phyloP scores from a whole-genome alignment of 208 protist species.

The Lotmaria passim region DNA sequence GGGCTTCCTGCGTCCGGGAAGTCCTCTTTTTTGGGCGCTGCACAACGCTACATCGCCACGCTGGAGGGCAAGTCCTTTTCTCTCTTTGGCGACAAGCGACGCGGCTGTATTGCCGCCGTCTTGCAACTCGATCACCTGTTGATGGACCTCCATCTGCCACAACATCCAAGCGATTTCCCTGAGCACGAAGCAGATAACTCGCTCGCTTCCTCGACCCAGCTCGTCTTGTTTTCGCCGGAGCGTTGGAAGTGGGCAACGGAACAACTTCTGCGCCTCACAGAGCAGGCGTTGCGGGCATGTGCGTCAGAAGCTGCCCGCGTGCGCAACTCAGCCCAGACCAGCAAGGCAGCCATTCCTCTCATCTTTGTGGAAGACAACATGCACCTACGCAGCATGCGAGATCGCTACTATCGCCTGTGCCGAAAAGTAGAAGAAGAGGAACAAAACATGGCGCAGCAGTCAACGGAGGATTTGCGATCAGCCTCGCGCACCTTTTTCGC shows the following conservation, averaged over 20 bases:
- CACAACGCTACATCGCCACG: constrained; percentile 16
- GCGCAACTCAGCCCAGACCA: neutral
- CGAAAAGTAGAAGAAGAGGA: constrained; percentile 16
- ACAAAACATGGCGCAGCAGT: neutral
- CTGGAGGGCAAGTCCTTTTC: neutral
- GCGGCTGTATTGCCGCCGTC: constrained; percentile 6
- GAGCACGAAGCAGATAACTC: neutral
- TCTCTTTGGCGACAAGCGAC: constrained; percentile 12
- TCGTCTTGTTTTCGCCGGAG: neutral
- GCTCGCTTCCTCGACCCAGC: neutral
- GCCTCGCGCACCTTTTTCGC: too few relatives aligned
- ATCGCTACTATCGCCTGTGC: constrained; percentile 73
- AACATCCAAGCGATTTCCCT: neutral
- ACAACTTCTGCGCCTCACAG: constrained; percentile 15
- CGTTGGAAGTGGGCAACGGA: constrained; percentile 12
- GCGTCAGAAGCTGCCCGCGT: neutral
- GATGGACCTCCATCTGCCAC: neutral
- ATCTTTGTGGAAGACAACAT: constrained; percentile 86
- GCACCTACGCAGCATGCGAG: constrained; percentile 79
- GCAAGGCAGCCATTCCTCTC: constrained; percentile 23
- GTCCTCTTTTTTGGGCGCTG: constrained; percentile 43
- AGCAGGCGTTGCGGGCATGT: constrained; percentile 14
- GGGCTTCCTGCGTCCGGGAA: constrained; percentile 76
- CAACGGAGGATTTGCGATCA: constrained; percentile 20
- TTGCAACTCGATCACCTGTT: constrained; percentile 25